phyloP scores from a whole-genome alignment of 257 asterid genomes.

The Scutellaria barbata region DNA sequence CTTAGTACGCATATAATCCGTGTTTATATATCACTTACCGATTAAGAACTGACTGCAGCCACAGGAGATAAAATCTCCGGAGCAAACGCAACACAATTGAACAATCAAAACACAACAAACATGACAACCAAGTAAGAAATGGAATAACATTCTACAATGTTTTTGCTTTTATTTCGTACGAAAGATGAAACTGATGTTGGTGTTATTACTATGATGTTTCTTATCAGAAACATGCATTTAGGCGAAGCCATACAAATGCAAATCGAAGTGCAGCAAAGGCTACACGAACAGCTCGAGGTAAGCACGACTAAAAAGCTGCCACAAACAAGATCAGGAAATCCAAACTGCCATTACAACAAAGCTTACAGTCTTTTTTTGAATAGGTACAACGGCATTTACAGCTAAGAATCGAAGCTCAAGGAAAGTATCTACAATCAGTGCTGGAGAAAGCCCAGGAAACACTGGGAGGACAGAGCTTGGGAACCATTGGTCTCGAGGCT shows the following conservation, averaged over 20 bases:
- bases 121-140: conserved; percentile 59
- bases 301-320: neutral
- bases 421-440: conserved; percentile 76
- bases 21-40: conserved; percentile 28
- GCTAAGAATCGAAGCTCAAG: conserved; percentile 85
- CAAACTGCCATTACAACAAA: conserved; percentile 9
- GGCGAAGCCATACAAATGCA: conserved; percentile 84
- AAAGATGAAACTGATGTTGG: conserved; percentile 25
- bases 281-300: conserved; percentile 89
- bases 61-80: conserved; percentile 60
- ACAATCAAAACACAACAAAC: conserved; percentile 48
- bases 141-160: neutral
- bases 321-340: neutral
- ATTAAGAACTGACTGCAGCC: conserved; percentile 48
- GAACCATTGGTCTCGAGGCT: conserved; percentile 64
- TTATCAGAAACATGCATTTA: conserved; percentile 62
- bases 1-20: neutral
- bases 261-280: conserved; percentile 73
- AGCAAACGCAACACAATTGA: conserved; percentile 44
- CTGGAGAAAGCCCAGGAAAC: conserved; percentile 92
- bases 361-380: neutral
- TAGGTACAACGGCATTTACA: conserved; percentile 90
- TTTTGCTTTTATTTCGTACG: neutral
- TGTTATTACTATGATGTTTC: conserved; percentile 10
- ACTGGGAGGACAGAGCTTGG: conserved; percentile 70